phyloP scores from a whole-genome alignment of 2,329 filamentous ascomycete species.

The Clonostachys byssicola region DNA sequence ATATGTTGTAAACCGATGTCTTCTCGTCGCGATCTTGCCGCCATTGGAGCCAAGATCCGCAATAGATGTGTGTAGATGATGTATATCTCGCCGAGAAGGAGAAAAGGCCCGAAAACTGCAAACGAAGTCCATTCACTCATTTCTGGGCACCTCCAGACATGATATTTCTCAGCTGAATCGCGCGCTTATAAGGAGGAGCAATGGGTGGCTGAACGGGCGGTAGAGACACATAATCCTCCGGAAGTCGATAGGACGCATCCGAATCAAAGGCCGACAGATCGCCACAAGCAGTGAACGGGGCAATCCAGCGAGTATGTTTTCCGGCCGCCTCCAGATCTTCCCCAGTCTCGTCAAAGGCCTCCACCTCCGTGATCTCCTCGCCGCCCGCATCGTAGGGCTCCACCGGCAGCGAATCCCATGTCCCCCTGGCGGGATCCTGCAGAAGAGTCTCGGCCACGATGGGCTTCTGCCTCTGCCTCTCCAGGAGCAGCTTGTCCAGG shows the following conservation, averaged over 20 bases:
- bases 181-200: constrained; percentile 89
- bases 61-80: neutral
- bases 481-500: constrained; percentile 43
- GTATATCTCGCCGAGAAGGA: neutral
- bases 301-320: constrained; percentile 67
- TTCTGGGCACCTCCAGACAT: constrained; percentile 13
- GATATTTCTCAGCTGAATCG: constrained; percentile 64
- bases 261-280: constrained; percentile 94
- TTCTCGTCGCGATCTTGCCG: too few relatives aligned
- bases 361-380: constrained; percentile 38
- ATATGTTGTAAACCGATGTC: too few relatives aligned
- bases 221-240: constrained; percentile 79
- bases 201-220: constrained; percentile 95
- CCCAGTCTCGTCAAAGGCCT: constrained; percentile 39
- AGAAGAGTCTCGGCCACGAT: constrained; percentile 33
- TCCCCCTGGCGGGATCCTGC: constrained; percentile 40
- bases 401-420: constrained; percentile 31
- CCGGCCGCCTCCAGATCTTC: constrained; percentile 15
- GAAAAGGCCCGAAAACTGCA: neutral
- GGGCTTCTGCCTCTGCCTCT: constrained; percentile 31
- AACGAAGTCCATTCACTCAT: neutral
- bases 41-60: too few relatives aligned
- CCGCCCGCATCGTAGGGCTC: neutral
- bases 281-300: constrained; percentile 94
- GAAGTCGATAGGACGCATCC: constrained; percentile 88